phyloP scores from a whole-genome alignment of 768 basidiomycete genomes.

The Tulasnella calospora region DNA sequence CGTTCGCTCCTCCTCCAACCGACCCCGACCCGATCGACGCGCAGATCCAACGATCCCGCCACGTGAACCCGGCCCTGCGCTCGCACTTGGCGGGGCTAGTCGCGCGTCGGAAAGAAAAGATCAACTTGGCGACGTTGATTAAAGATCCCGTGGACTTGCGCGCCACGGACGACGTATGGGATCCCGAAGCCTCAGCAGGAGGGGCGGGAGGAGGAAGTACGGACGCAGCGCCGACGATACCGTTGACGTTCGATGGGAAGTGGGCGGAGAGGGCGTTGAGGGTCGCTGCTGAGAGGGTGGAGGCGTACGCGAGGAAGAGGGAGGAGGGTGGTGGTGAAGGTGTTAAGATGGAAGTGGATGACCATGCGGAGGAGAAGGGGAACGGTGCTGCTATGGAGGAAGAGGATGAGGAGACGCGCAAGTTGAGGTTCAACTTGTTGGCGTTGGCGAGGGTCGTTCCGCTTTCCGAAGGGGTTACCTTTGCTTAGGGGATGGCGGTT shows the following conservation, averaged over 20 bases:
- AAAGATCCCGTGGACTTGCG: conserved; percentile 20
- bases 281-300: conserved; percentile 52
- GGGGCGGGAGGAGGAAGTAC: conserved; percentile 35
- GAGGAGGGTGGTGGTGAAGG: conserved; percentile 34
- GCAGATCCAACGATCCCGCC: not conserved
- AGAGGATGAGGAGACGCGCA: conserved; percentile 45
- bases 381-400: conserved; percentile 28
- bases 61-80: not conserved
- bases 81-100: not conserved
- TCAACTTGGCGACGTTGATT: not conserved
- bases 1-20: too few species aligned
- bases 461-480: conserved; percentile 55
- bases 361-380: conserved; percentile 36
- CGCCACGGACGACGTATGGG: conserved; percentile 6
- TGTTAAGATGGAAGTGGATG: conserved; percentile 28
- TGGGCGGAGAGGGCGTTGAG: conserved; percentile 53
- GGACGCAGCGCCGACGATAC: not conserved
- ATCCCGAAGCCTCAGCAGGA: conserved; percentile 27
- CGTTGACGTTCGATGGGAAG: conserved; percentile 40
- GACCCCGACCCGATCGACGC: conserved; percentile 1
- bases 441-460: conserved; percentile 76
- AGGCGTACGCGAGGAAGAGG: conserved; percentile 29
- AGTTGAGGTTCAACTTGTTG: conserved; percentile 66
- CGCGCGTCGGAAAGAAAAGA: not conserved
- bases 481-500: not conserved